Percentiles rank a stretch among this genome's conserved stretches.
Conservation (phyloP, 1,139 yeast species). For the Wickerhamomyces sp. region DNA sequence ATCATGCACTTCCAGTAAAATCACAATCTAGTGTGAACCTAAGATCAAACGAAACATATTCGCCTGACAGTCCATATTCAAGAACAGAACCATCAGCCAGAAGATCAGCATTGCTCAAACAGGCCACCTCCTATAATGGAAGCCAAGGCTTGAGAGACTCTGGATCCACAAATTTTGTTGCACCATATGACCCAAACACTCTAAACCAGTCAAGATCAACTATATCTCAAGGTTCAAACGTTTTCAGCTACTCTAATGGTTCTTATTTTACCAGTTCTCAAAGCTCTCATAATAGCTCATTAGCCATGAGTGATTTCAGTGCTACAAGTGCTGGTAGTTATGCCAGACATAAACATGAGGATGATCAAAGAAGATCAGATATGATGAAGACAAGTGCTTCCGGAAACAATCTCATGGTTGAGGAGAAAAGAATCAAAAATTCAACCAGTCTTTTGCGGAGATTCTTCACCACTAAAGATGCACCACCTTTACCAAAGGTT, state of each 20-base stretch:
- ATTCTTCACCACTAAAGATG: slow-evolving; percentile 18
- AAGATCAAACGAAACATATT: slow-evolving; percentile 1
- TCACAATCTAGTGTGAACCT: slow-evolving; percentile 15
- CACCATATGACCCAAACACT: slow-evolving; percentile 27
- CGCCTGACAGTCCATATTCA: slow-evolving; percentile 7
- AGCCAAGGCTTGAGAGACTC: slow-evolving; percentile 1
- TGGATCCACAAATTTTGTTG: slow-evolving; percentile 16
- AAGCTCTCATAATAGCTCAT: slow-evolving; percentile 29
- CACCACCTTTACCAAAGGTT: slow-evolving; percentile 26
- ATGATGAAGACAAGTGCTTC: slow-evolving; percentile 21
- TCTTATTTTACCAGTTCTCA: slow-evolving; percentile 23
- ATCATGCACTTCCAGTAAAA: slow-evolving; percentile 15
- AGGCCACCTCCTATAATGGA: neutral
- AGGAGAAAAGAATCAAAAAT: slow-evolving; percentile 17
- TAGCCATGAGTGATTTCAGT: slow-evolving; percentile 58
- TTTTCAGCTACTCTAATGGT: slow-evolving; percentile 25
- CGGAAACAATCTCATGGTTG: slow-evolving; percentile 20
- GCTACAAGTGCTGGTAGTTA: slow-evolving; percentile 90
- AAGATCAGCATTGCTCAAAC: slow-evolving; percentile 2
- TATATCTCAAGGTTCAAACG: slow-evolving; percentile 18
- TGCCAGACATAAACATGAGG: slow-evolving; percentile 62
- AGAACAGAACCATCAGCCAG: slow-evolving; percentile 1
- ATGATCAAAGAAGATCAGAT: slow-evolving; percentile 27
- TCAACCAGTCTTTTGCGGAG: slow-evolving; percentile 12
- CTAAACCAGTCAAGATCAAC: slow-evolving; percentile 23